A percentile compares a stretch with the other conserved stretches of the same genome.
These are phyloP conservation scores for Candida dendrica DNA, from an alignment of 805 yeast species.

Conservation along the genomic window DNA sequence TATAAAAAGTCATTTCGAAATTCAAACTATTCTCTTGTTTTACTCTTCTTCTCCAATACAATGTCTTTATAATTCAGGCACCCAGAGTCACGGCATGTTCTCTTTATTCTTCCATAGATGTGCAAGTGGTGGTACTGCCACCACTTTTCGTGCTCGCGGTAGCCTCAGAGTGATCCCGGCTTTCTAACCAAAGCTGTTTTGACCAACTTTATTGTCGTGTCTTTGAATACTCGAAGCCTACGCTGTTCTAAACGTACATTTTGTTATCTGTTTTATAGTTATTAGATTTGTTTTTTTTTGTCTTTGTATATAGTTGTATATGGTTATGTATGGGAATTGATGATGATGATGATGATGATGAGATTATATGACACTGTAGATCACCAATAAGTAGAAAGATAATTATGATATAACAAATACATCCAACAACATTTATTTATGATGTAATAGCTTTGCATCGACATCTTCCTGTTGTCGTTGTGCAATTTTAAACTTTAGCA, in stretches of 20 bases:
- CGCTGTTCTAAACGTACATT: conserved; percentile 76
- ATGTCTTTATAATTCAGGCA: conserved; percentile 48
- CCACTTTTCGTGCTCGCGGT: conserved; percentile 83
- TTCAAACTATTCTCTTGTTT: not conserved
- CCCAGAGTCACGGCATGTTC: conserved; percentile 56
- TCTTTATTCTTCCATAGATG: conserved; percentile 23
- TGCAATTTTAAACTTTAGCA: conserved; percentile 55
- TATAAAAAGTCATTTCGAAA: no score
- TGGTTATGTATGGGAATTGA: no score
- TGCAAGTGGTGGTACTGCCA: conserved; percentile 15
- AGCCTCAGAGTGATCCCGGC: conserved; percentile 62
- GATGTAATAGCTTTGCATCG: conserved; percentile 45
- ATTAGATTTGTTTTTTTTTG: conserved; percentile 1
- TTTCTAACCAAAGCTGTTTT: conserved; percentile 22
- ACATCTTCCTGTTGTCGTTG: conserved; percentile 51
- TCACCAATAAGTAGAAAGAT: no score
- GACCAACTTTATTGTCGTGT: conserved; percentile 46
- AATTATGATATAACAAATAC: not conserved
- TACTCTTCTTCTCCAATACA: conserved; percentile 9
- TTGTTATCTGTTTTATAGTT: conserved; percentile 1
- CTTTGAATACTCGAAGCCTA: conserved; percentile 35
- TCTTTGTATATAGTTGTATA: conserved; percentile 2
- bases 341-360: no score
- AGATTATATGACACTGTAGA: no score
- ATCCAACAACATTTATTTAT: not conserved